phyloP scores from a whole-genome alignment of 2,329 filamentous ascomycete species.

The Trichophaea hybrida region DNA sequence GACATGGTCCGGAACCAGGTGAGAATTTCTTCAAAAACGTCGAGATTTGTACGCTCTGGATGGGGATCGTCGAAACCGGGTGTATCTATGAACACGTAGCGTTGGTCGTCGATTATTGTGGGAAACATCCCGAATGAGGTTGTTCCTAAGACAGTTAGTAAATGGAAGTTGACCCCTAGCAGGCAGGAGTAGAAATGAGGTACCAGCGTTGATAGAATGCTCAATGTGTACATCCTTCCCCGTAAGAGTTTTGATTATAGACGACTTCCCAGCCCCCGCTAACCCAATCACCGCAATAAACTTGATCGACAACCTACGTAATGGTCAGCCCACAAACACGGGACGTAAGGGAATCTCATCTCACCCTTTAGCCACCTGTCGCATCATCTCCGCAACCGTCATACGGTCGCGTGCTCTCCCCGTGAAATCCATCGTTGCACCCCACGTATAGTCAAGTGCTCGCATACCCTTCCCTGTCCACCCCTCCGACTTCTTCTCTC shows the following conservation, averaged over 20 bases:
- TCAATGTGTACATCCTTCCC: slow-evolving; percentile 3
- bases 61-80: slow-evolving; percentile 4
- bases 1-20: slow-evolving; percentile 1
- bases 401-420: background rate
- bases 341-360: background rate
- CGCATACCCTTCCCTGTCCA: background rate
- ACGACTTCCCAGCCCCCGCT: slow-evolving; percentile 3
- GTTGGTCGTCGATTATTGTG: background rate
- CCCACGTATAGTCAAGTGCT: background rate
- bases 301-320: background rate
- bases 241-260: slow-evolving; percentile 3
- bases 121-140: slow-evolving; percentile 1
- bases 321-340: background rate
- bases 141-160: background rate
- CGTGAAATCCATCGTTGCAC: background rate
- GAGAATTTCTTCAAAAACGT: slow-evolving; percentile 3
- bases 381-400: background rate
- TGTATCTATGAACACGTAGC: slow-evolving; percentile 4
- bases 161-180: background rate
- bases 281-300: slow-evolving; percentile 9
- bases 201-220: background rate
- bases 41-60: background rate
- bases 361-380: background rate
- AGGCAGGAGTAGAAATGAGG: background rate
- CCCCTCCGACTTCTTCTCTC: background rate